A percentile compares a stretch with the other conserved stretches of the same genome.
These are phyloP conservation scores for Penicillium sp. DNA, from an alignment of 2,329 filamentous ascomycete species.

Conservation along the genomic window DNA sequence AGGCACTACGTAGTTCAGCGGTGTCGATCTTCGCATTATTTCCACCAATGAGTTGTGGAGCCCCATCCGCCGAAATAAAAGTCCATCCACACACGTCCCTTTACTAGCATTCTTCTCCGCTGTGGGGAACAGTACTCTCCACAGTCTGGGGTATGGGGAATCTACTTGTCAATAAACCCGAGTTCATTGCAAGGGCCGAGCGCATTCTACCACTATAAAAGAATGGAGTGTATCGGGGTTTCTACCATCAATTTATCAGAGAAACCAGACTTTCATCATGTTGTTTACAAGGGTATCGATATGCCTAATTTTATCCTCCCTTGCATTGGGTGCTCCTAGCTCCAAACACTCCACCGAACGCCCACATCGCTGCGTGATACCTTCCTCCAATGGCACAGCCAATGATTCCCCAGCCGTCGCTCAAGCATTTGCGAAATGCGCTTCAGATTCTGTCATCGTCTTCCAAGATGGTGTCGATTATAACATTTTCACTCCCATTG, in stretches of 20 bases:
- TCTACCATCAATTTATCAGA: background rate
- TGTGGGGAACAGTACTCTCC: conserved; percentile 6
- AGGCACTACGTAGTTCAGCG: background rate
- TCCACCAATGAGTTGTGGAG: conserved; percentile 7
- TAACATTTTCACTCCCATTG: conserved; percentile 44
- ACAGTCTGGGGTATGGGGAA: conserved; percentile 3
- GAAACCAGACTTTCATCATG: background rate
- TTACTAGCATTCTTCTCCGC: conserved; percentile 1
- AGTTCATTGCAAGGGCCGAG: background rate
- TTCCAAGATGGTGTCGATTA: conserved; percentile 46
- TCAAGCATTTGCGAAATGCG: conserved; percentile 39
- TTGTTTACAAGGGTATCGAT: background rate
- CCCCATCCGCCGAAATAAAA: conserved; percentile 9
- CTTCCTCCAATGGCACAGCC: conserved; percentile 37
- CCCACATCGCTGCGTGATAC: conserved; percentile 21
- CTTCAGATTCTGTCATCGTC: conserved; percentile 31
- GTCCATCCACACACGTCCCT: conserved; percentile 7
- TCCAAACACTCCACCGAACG: conserved; percentile 4
- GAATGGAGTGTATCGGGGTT: background rate
- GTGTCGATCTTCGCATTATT: background rate
- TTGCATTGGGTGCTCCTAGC: conserved; percentile 5
- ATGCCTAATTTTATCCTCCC: background rate
- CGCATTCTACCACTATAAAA: conserved; percentile 1
- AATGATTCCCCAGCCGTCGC: conserved; percentile 45
- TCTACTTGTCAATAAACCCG: background rate